Evolutionary conservation across 768 basidiomycete species (phyloP).

Genomic region (Hypholoma sublateritium): DNA sequence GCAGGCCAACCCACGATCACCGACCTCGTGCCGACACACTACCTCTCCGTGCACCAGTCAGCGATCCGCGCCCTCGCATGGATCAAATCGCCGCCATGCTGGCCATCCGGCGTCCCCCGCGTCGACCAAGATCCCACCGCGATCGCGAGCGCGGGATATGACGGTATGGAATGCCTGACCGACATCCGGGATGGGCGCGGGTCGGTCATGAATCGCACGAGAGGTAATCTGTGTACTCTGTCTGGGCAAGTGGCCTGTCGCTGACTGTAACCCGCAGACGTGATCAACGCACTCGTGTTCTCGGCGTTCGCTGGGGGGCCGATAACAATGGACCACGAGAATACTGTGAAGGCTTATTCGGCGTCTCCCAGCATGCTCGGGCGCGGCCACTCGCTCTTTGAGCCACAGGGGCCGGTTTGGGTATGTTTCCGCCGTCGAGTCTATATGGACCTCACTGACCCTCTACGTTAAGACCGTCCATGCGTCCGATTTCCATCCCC

Average conservation of each 20-base stretch:
- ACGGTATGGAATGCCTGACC: conserved; percentile 73
- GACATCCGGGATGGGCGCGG: conserved; percentile 74
- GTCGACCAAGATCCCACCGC: conserved; percentile 64
- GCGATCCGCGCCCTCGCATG: conserved; percentile 77
- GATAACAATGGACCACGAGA: conserved; percentile 82
- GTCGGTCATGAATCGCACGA: conserved; percentile 71
- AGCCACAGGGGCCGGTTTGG: conserved; percentile 82
- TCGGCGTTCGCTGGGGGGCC: conserved; percentile 68
- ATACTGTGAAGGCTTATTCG: conserved; percentile 73
- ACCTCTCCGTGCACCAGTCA: conserved; percentile 74
- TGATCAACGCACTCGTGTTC: conserved; percentile 67
- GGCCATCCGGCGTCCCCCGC: conserved; percentile 43
- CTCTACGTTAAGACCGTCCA: conserved; percentile 52
- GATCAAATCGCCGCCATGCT: conserved; percentile 65
- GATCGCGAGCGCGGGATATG: conserved; percentile 77
- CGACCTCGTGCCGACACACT: conserved; percentile 66
- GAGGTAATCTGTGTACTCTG: conserved; percentile 45
- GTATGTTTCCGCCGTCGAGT: conserved; percentile 40
- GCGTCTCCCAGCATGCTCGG: conserved; percentile 74
- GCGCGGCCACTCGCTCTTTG: conserved; percentile 66
- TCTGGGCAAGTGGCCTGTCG: not conserved
- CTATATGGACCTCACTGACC: not conserved
- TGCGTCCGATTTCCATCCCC: conserved; percentile 85
- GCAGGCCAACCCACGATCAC: conserved; percentile 29
- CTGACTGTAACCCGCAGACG: conserved; percentile 45